These are phyloP conservation scores for Fragilaria radians DNA, from an alignment of 108 stramenopile species.

Conservation along the genomic window DNA sequence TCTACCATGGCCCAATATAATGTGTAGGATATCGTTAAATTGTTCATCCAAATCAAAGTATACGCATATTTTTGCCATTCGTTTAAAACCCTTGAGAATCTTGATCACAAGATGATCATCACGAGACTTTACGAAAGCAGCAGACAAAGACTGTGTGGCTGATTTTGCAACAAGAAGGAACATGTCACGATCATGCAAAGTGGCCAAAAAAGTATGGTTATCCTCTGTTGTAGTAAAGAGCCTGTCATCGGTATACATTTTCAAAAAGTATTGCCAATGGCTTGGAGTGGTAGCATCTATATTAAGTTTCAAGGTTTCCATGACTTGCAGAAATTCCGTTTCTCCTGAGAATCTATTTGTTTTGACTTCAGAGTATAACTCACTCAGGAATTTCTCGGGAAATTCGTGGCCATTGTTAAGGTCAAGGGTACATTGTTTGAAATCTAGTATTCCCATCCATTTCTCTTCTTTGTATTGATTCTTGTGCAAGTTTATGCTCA, in stretches of 20 bases:
- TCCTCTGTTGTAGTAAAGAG: slow-evolving; percentile 54
- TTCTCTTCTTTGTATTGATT: slow-evolving; percentile 81
- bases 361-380: slow-evolving; percentile 83
- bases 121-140: slow-evolving; percentile 73
- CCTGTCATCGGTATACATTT: slow-evolving; percentile 40
- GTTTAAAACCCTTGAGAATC: slow-evolving; percentile 66
- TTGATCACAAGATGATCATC: slow-evolving; percentile 80
- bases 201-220: slow-evolving; percentile 41
- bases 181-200: slow-evolving; percentile 91
- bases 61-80: slow-evolving; percentile 48
- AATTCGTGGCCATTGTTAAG: slow-evolving; percentile 89
- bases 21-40: slow-evolving; percentile 59
- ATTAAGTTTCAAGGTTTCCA: slow-evolving; percentile 22
- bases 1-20: slow-evolving; percentile 54
- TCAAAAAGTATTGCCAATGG: slow-evolving; percentile 58
- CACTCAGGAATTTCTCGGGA: slow-evolving; percentile 62
- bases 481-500: slow-evolving; percentile 91
- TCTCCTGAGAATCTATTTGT: slow-evolving; percentile 65
- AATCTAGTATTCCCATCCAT: slow-evolving; percentile 88
- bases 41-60: slow-evolving; percentile 53
- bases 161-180: slow-evolving; percentile 64
- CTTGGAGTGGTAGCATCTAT: slow-evolving; percentile 36
- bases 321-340: slow-evolving; percentile 43
- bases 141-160: slow-evolving; percentile 58
- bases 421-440: slow-evolving; percentile 88